Evolutionary conservation across 164 flowering plant species (phyloP).

Genomic region (Santalum album): DNA sequence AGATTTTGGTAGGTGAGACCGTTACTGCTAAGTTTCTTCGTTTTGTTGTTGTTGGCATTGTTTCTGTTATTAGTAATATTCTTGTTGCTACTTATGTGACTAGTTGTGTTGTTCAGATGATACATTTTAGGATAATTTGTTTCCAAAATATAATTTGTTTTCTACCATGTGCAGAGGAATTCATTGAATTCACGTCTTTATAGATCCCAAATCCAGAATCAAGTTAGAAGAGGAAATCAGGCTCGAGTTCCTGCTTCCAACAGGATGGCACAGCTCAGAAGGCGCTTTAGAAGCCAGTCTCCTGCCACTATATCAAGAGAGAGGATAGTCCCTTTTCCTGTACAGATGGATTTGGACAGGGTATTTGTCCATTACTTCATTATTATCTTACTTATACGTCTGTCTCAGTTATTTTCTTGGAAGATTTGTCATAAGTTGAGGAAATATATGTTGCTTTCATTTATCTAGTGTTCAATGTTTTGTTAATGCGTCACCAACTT

Average conservation of each 20-base stretch:
- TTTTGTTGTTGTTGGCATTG: no score
- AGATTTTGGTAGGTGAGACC: no score
- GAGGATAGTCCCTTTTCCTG: constrained; percentile 43
- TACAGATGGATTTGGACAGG: constrained; percentile 66
- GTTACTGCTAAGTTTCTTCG: no score
- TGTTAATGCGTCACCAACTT: no score
- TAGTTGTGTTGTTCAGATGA: background rate
- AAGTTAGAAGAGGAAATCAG: constrained; percentile 34
- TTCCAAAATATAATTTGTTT: background rate
- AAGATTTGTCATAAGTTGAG: no score
- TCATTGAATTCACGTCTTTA: constrained; percentile 20
- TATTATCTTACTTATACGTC: no score
- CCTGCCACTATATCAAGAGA: constrained; percentile 25
- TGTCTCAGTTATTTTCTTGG: no score
- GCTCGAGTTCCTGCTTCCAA: constrained; percentile 29
- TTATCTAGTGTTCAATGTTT: no score
- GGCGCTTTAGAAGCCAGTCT: constrained; percentile 23
- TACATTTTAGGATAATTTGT: no score
- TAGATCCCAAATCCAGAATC: constrained; percentile 25
- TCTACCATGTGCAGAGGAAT: constrained; percentile 24
- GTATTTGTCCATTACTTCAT: constrained; percentile 27
- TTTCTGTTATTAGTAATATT: no score
- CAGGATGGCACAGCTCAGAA: constrained; percentile 45
- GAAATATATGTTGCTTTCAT: no score
- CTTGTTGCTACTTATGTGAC: no score